Evolutionary conservation across 106 monocot genomes (phyloP).

Genomic region (Acorus gramineus): DNA sequence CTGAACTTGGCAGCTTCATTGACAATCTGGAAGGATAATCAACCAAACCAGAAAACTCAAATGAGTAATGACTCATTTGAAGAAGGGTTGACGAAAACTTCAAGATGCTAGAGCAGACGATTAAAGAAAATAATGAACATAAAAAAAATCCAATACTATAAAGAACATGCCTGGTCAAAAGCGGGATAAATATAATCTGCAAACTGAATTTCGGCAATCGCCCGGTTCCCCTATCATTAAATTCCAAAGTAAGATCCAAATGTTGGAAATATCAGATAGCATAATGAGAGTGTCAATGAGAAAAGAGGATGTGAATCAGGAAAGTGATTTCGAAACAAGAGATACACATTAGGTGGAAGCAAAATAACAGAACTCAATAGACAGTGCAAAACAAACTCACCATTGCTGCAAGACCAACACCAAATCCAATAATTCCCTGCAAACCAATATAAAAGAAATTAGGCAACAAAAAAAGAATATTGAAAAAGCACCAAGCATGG

Average conservation of each 20-base stretch:
- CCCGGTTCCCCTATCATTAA: conserved; percentile 70
- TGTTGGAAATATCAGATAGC: background rate
- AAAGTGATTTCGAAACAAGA: too few relatives aligned
- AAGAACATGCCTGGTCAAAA: conserved; percentile 87
- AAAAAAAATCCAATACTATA: conserved; percentile 2
- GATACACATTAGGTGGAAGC: too few relatives aligned
- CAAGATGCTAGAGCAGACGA: background rate
- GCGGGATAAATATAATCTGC: conserved; percentile 98
- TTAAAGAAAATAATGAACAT: background rate
- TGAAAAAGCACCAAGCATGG: too few relatives aligned
- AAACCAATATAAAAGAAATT: too few relatives aligned
- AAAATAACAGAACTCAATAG: too few relatives aligned
- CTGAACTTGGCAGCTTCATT: conserved; percentile 99
- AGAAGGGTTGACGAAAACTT: background rate
- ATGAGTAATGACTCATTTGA: too few relatives aligned
- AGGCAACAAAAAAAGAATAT: too few relatives aligned
- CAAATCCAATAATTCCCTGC: conserved; percentile 99
- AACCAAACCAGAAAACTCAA: too few relatives aligned
- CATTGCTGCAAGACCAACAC: conserved; percentile 94
- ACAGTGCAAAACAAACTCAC: conserved; percentile 28
- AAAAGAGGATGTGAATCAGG: too few relatives aligned
- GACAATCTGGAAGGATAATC: conserved; percentile 70
- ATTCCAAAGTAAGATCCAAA: conserved; percentile 2
- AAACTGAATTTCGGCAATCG: conserved; percentile 98
- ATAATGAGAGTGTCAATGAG: too few relatives aligned